phyloP scores from a whole-genome alignment of 2,329 filamentous ascomycete species.

The Stagonosporopsis vannaccii region DNA sequence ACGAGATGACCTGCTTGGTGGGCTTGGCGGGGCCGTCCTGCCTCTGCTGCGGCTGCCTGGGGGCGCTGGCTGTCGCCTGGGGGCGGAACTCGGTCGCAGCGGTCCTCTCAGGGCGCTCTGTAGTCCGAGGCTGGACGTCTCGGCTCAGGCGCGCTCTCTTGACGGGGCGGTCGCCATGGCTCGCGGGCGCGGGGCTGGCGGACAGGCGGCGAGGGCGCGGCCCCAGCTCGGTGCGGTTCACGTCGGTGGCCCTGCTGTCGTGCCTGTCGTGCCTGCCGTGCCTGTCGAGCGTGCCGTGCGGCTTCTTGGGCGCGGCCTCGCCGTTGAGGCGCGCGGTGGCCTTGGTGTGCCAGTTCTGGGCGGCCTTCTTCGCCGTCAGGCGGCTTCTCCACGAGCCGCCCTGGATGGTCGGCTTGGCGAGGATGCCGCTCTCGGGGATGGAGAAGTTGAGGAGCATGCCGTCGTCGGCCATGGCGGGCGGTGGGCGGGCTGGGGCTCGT shows the following conservation, averaged over 20 bases:
- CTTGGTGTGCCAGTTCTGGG: constrained; percentile 61
- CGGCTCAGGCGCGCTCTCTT: constrained; percentile 49
- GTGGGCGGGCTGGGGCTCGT: constrained; percentile 2
- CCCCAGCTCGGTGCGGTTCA: constrained; percentile 42
- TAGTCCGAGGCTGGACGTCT: constrained; percentile 45
- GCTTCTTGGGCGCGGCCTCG: constrained; percentile 33
- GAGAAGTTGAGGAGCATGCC: constrained; percentile 94
- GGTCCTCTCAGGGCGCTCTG: constrained; percentile 31
- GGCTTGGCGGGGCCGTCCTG: constrained; percentile 48
- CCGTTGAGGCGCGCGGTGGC: constrained; percentile 43
- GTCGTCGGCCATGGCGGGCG: constrained; percentile 81
- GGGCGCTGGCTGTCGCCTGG: constrained; percentile 35
- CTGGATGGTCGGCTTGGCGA: constrained; percentile 72
- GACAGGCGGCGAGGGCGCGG: constrained; percentile 28
- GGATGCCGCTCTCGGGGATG: constrained; percentile 71
- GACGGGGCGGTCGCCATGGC: constrained; percentile 31
- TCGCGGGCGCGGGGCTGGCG: constrained; percentile 26
- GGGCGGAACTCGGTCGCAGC: constrained; percentile 37
- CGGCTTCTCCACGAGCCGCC: constrained; percentile 95
- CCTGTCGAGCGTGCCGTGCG: no score
- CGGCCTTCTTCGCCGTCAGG: constrained; percentile 76
- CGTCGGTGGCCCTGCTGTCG: constrained; percentile 33
- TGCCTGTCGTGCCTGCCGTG: no score
- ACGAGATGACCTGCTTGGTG: constrained; percentile 77
- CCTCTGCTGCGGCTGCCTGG: constrained; percentile 42